These are phyloP conservation scores for Penstemon newberryi DNA, from an alignment of 257 asterid species.

Conservation along the genomic window DNA sequence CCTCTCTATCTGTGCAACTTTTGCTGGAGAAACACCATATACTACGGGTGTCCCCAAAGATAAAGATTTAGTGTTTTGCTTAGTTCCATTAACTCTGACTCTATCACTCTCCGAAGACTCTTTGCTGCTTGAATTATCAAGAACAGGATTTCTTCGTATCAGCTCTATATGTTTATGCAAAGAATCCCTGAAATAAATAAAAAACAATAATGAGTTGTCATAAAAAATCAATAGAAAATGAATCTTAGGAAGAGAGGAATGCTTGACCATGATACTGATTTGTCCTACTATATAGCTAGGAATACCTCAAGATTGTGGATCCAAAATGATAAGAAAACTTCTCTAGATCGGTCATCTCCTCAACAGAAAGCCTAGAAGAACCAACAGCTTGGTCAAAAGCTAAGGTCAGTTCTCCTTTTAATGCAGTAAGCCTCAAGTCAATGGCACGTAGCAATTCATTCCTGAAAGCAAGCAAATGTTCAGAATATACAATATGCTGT, in stretches of 20 bases:
- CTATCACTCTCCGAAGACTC: conserved; percentile 31
- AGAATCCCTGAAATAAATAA: conserved; percentile 57
- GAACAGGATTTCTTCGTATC: conserved; percentile 35
- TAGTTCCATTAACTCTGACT: conserved; percentile 33
- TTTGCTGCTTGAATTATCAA: conserved; percentile 30
- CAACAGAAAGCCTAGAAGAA: conserved; percentile 43
- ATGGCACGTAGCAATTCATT: conserved; percentile 86
- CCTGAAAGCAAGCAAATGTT: conserved; percentile 45
- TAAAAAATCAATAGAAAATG: conserved; percentile 11
- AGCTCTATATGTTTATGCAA: conserved; percentile 52
- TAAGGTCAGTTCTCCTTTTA: conserved; percentile 59
- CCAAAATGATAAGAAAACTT: conserved; percentile 77
- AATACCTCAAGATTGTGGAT: conserved; percentile 70
- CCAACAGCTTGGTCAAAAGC: conserved; percentile 69
- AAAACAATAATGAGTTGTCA: conserved; percentile 11
- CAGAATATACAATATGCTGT: conserved; percentile 26
- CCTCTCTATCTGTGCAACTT: conserved; percentile 82
- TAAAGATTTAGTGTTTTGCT: conserved; percentile 28
- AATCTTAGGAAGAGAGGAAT: conserved; percentile 9
- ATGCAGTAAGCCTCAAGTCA: conserved; percentile 70
- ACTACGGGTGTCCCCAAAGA: conserved; percentile 50
- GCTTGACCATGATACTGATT: conserved; percentile 25
- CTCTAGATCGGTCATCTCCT: conserved; percentile 56
- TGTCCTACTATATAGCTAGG: conserved; percentile 12
- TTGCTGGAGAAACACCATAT: conserved; percentile 89